Percentiles rank a stretch among this genome's conserved stretches.
These are phyloP conservation scores for Fusarium sp. DNA, from an alignment of 2,329 filamentous ascomycete genomes.

Conservation along the genomic window DNA sequence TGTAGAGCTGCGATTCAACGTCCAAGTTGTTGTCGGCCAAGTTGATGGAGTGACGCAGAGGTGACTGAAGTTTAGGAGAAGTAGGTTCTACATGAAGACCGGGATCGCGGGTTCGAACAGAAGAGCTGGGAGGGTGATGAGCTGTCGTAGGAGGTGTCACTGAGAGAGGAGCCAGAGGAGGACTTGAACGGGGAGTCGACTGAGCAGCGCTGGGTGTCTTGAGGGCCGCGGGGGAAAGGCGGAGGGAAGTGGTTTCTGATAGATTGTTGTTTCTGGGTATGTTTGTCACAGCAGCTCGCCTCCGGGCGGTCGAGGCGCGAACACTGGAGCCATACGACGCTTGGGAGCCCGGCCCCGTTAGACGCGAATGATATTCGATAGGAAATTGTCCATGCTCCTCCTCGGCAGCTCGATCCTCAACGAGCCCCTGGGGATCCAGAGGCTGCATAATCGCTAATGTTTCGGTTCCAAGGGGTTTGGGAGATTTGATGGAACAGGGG, in stretches of 20 bases:
- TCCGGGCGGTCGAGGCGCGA: conserved; percentile 27
- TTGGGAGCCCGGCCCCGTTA: conserved; percentile 29
- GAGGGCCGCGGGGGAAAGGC: conserved; percentile 28
- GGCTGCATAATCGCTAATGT: conserved; percentile 45
- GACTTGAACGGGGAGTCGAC: conserved; percentile 17
- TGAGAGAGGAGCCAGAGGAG: conserved; percentile 11
- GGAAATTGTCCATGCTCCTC: conserved; percentile 31
- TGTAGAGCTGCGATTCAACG: conserved; percentile 23
- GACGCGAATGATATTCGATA: conserved; percentile 39
- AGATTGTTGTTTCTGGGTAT: conserved; percentile 31
- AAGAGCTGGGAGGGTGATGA: conserved; percentile 25
- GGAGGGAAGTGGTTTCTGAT: conserved; percentile 33
- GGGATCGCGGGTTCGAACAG: conserved; percentile 37
- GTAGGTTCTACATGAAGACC: conserved; percentile 41
- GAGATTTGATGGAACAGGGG: conserved; percentile 38
- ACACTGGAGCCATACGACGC: conserved; percentile 33
- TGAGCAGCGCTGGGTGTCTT: conserved; percentile 23
- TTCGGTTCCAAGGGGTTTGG: conserved; percentile 39
- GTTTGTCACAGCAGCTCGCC: conserved; percentile 29
- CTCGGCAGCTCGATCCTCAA: conserved; percentile 24
- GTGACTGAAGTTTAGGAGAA: conserved; percentile 45
- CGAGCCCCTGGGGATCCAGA: conserved; percentile 38
- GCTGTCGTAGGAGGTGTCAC: conserved; percentile 30
- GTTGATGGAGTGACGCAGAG: conserved; percentile 46
- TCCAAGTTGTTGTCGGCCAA: conserved; percentile 31